A percentile compares a stretch with the other conserved stretches of the same genome.
These are phyloP conservation scores for Mortierella sp. DNA, from an alignment of 371 early-diverging fungal species.

Conservation along the genomic window DNA sequence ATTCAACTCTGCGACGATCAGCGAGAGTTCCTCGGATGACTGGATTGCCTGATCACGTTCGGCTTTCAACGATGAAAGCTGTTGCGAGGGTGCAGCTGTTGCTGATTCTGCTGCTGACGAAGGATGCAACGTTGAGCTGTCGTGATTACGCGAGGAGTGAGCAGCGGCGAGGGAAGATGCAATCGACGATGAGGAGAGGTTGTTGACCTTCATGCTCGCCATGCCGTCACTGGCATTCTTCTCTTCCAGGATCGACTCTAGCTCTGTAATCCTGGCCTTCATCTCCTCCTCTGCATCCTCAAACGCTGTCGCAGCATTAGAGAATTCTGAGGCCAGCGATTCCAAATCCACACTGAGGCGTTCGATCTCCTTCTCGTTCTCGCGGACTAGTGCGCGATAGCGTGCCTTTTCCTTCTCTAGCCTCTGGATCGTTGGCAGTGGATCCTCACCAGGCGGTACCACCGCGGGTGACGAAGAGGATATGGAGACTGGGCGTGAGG, in stretches of 20 bases:
- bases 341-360: conserved; percentile 45
- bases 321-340: conserved; percentile 43
- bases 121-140: conserved; percentile 7
- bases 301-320: conserved; percentile 30
- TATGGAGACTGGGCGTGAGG: conserved; percentile 33
- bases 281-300: conserved; percentile 53
- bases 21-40: conserved; percentile 48
- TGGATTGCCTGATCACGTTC: conserved; percentile 49
- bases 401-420: conserved; percentile 43
- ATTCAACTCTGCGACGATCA: conserved; percentile 39
- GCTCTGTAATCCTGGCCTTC: conserved; percentile 48
- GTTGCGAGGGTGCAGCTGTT: conserved; percentile 15
- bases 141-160: conserved; percentile 37
- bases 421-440: conserved; percentile 16
- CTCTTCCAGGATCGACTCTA: conserved; percentile 33
- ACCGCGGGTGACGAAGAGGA: conserved; percentile 15
- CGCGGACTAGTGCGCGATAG: conserved; percentile 38
- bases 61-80: conserved; percentile 34
- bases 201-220: conserved; percentile 27
- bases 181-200: conserved; percentile 19
- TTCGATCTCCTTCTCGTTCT: conserved; percentile 43
- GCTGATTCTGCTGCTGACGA: conserved; percentile 6
- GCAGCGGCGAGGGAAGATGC: conserved; percentile 51
- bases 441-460: conserved; percentile 14
- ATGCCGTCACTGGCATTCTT: conserved; percentile 10